A percentile compares a stretch with the other conserved stretches of the same genome.
Evolutionary conservation across 495 filamentous ascomycete genomes (phyloP).

Genomic region (Hypoxylon subgilvum): DNA sequence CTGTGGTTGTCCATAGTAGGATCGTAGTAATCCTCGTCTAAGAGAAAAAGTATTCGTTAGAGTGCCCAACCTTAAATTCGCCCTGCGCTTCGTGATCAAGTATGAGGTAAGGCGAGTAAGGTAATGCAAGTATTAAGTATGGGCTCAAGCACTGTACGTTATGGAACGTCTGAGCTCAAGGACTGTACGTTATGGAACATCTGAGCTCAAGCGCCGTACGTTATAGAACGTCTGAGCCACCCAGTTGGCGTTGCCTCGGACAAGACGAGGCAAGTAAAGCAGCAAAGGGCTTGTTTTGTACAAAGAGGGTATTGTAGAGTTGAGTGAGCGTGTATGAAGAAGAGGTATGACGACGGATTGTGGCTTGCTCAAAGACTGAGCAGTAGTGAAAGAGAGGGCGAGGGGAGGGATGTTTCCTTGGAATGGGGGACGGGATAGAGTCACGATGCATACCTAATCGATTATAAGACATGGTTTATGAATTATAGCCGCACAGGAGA

Average conservation of each 20-base stretch:
- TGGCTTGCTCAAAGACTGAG: constrained; percentile 26
- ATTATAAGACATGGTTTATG: constrained; percentile 68
- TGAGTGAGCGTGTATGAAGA: no score
- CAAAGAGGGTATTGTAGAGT: constrained; percentile 11
- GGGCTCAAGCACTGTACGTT: no score
- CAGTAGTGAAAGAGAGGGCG: constrained; percentile 19
- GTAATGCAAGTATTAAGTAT: no score
- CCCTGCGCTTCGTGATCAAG: background rate
- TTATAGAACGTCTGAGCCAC: constrained; percentile 46
- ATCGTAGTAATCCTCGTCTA: constrained; percentile 70
- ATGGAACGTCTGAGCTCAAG: no score
- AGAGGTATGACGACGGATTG: constrained; percentile 15
- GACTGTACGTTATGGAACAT: no score
- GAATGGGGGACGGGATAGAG: constrained; percentile 29
- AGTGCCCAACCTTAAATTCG: background rate
- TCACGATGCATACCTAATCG: constrained; percentile 66
- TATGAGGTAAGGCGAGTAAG: no score
- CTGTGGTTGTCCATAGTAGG: constrained; percentile 60
- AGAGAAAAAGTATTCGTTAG: constrained; percentile 27
- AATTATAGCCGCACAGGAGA: constrained; percentile 24
- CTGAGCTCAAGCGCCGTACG: no score
- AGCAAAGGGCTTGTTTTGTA: constrained; percentile 10
- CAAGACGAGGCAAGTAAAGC: constrained; percentile 15
- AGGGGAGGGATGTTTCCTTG: constrained; percentile 1
- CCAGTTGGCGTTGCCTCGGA: constrained; percentile 25